phyloP scores from a whole-genome alignment of 441 rosid genomes.

The Euphorbia corollata region DNA sequence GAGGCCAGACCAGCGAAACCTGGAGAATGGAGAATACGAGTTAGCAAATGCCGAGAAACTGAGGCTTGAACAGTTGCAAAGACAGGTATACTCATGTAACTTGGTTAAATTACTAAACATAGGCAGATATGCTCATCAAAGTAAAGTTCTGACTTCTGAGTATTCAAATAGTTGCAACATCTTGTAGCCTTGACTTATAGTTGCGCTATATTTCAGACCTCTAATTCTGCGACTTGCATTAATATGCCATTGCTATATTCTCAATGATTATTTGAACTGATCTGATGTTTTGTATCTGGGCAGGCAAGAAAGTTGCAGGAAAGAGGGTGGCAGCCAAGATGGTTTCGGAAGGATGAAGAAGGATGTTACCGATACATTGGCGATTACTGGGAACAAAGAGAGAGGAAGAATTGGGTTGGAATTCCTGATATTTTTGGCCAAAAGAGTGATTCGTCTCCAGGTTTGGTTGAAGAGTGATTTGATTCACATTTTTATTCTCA shows the following conservation, averaged over 20 bases:
- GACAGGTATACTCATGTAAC: conserved; percentile 55
- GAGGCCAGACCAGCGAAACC: conserved; percentile 90
- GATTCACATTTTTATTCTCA: too few species aligned
- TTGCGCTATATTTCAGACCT: too few species aligned
- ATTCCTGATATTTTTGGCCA: conserved; percentile 72
- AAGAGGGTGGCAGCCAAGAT: conserved; percentile 92
- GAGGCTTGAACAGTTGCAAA: conserved; percentile 89
- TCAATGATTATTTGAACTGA: background rate
- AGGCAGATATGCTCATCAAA: background rate
- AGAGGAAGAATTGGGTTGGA: conserved; percentile 52
- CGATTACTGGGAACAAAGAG: conserved; percentile 92
- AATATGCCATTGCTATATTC: background rate
- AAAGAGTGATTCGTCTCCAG: conserved; percentile 27
- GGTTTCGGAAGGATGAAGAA: conserved; percentile 78
- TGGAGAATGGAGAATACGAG: conserved; percentile 92
- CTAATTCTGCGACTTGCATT: too few species aligned
- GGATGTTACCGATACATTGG: conserved; percentile 72
- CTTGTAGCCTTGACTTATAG: too few species aligned
- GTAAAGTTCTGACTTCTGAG: background rate
- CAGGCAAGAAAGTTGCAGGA: conserved; percentile 97
- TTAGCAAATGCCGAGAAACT: conserved; percentile 83
- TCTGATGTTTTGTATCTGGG: background rate
- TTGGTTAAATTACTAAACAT: background rate
- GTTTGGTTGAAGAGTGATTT: conserved; percentile 27
- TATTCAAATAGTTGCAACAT: background rate